Evolutionary conservation across 2,329 filamentous ascomycete genomes (phyloP).

Genomic region (Harringtonia lauricola): DNA sequence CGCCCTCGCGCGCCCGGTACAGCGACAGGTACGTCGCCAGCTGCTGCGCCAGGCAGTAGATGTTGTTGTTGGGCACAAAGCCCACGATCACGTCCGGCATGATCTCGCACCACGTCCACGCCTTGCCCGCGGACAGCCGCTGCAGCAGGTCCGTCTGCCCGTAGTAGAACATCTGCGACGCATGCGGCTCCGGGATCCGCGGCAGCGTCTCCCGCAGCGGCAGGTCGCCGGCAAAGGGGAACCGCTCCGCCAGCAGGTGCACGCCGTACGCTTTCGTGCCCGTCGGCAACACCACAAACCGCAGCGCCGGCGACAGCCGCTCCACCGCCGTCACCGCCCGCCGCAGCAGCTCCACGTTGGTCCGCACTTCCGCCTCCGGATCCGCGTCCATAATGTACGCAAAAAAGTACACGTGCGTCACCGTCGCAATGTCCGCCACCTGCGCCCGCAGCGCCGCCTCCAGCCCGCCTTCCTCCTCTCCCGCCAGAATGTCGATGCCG

Average conservation of each 20-base stretch:
- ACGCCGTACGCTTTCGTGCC: slow-evolving; percentile 28
- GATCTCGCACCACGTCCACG: slow-evolving; percentile 31
- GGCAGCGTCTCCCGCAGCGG: slow-evolving; percentile 27
- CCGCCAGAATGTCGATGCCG: slow-evolving; percentile 23
- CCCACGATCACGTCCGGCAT: slow-evolving; percentile 31
- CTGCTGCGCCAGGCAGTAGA: slow-evolving; percentile 28
- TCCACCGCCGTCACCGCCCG: slow-evolving; percentile 26
- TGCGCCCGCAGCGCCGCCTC: slow-evolving; percentile 21
- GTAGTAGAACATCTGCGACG: slow-evolving; percentile 34
- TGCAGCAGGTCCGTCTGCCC: slow-evolving; percentile 29
- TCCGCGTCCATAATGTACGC: slow-evolving; percentile 25
- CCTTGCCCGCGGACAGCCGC: slow-evolving; percentile 22
- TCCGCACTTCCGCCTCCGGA: slow-evolving; percentile 17
- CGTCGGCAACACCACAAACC: slow-evolving; percentile 28
- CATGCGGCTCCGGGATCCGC: slow-evolving; percentile 28
- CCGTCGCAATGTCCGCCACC: slow-evolving; percentile 22
- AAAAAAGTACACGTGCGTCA: slow-evolving; percentile 32
- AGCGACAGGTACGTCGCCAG: slow-evolving; percentile 26
- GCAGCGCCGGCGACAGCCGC: slow-evolving; percentile 22
- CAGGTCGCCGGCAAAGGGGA: slow-evolving; percentile 19
- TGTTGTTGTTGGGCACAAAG: slow-evolving; percentile 30
- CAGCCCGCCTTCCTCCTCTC: slow-evolving; percentile 16
- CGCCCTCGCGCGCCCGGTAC: slow-evolving; percentile 24
- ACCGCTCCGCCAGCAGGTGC: slow-evolving; percentile 17
- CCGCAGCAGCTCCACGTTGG: slow-evolving; percentile 26